Evolutionary conservation across 495 filamentous ascomycete genomes (phyloP).

Genomic region (Lichenothelia convexa): DNA sequence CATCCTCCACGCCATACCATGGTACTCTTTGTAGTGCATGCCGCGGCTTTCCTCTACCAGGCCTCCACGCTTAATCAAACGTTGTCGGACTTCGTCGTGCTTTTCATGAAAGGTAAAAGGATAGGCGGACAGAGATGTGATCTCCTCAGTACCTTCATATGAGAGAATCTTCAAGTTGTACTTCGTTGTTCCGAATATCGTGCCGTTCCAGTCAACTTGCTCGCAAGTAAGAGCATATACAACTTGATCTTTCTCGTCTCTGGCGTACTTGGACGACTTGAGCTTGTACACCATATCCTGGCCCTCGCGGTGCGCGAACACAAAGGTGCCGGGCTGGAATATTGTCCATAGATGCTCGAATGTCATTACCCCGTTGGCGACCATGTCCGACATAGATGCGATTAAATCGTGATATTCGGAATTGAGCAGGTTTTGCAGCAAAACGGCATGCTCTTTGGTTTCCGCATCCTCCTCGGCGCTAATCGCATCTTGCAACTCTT

Average conservation of each 20-base stretch:
- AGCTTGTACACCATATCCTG: slow-evolving; percentile 25
- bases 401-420: slow-evolving; percentile 40
- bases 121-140: slow-evolving; percentile 34
- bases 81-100: slow-evolving; percentile 19
- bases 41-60: slow-evolving; percentile 31
- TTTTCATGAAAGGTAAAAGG: slow-evolving; percentile 38
- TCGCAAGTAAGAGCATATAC: slow-evolving; percentile 20
- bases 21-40: slow-evolving; percentile 42
- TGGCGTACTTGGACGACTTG: slow-evolving; percentile 15
- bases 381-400: slow-evolving; percentile 37
- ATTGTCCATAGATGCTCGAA: slow-evolving; percentile 38
- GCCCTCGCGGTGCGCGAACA: slow-evolving; percentile 22
- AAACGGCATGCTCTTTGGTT: slow-evolving; percentile 35
- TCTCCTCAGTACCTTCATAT: slow-evolving; percentile 38
- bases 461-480: slow-evolving; percentile 21
- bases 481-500: slow-evolving; percentile 24
- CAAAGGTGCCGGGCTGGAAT: slow-evolving; percentile 29
- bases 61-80: slow-evolving; percentile 19
- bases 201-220: slow-evolving; percentile 43
- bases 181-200: slow-evolving; percentile 32
- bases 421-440: slow-evolving; percentile 36
- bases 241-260: slow-evolving; percentile 14
- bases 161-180: slow-evolving; percentile 25
- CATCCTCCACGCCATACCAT: slow-evolving; percentile 28
- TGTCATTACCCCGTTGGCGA: slow-evolving; percentile 38